Evolutionary conservation across 805 yeast species (phyloP), one percentile per base, ranked within the genome.

Genomic region (Komagataella pastoris): DNA sequence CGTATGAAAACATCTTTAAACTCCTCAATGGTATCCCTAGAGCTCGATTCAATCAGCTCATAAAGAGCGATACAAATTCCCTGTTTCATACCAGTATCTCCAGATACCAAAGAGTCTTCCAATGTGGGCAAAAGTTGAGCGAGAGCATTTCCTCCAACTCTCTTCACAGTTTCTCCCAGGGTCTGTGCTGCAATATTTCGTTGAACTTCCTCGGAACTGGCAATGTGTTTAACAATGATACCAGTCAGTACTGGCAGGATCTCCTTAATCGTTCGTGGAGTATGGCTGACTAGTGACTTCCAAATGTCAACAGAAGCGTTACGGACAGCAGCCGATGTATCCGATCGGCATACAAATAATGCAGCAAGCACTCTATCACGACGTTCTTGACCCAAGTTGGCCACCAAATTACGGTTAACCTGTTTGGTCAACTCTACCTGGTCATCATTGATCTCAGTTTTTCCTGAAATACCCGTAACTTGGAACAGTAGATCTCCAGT

Each of bases 41-140:
- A 71, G 3, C 95, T 78, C 0, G 96, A 85, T 56, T 80, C 82
- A 55, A 90, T 81, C 55, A 93, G 79, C 64, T 90, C 98, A 47
- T 81, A 78, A 49, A 89, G 72, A 7, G 99, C 99, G 64, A 91
- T 81, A 73, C 99, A 93, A 50, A 93, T 88, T 73, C 99, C 99
- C 71, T 90, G 95, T 63, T 86, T 87, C 44, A 95, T 84, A 63
- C 84, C 93, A n/a, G 86, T 71, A 59, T 85, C 93, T n/a, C 74
- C 70, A 14, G 71, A 61, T 51, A 72, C 63, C 55, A 85, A 69
- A 1, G 88, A 76, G 45, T 76, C 77, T 57, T 87, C 85, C 59
- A 91, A 71, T 3, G 95, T 85, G 47, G 99, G 99, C 54, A 93
- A 71, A 55, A 93, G 70, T 63, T 86, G 88, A 2, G 88, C 72